phyloP scores from a whole-genome alignment of 2,329 filamentous ascomycete genomes.

The Beauveria sp. region DNA sequence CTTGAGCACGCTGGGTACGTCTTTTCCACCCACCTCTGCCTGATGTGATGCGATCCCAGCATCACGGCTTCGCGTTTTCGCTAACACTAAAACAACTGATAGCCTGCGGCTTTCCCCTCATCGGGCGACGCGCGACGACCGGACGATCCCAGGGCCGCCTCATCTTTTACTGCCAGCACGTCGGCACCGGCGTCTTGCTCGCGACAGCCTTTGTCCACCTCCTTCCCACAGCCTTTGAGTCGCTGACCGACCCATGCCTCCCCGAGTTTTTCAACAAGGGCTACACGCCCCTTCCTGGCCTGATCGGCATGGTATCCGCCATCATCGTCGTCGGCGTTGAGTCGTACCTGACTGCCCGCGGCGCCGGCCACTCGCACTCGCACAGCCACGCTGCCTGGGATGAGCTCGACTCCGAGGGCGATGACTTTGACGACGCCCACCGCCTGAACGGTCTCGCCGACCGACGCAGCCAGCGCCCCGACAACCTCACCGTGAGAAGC shows the following conservation, averaged over 20 bases:
- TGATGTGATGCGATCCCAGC: background rate
- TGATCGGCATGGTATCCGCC: slow-evolving; percentile 77
- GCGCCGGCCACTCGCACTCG: slow-evolving; percentile 53
- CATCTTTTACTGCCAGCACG: slow-evolving; percentile 63
- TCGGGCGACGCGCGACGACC: slow-evolving; percentile 51
- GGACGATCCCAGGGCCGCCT: slow-evolving; percentile 51
- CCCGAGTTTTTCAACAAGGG: slow-evolving; percentile 70
- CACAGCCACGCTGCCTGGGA: slow-evolving; percentile 43
- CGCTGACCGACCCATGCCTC: slow-evolving; percentile 62
- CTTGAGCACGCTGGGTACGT: slow-evolving; percentile 50
- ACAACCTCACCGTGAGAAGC: slow-evolving; percentile 43
- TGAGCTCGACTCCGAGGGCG: slow-evolving; percentile 33
- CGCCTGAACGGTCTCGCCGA: slow-evolving; percentile 27
- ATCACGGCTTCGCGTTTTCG: slow-evolving; percentile 5
- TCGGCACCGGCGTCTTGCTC: slow-evolving; percentile 77
- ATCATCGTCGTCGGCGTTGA: slow-evolving; percentile 78
- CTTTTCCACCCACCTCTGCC: background rate
- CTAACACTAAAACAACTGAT: background rate
- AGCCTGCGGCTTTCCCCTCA: slow-evolving; percentile 60
- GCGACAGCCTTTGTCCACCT: slow-evolving; percentile 80
- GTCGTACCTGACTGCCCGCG: slow-evolving; percentile 74
- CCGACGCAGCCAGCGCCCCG: slow-evolving; percentile 35
- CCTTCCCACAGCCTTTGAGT: slow-evolving; percentile 59
- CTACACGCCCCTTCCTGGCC: slow-evolving; percentile 73
- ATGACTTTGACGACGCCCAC: slow-evolving; percentile 23